Conservation (phyloP, 192 early-diverging fungal species). For the Podila minutissima region DNA sequence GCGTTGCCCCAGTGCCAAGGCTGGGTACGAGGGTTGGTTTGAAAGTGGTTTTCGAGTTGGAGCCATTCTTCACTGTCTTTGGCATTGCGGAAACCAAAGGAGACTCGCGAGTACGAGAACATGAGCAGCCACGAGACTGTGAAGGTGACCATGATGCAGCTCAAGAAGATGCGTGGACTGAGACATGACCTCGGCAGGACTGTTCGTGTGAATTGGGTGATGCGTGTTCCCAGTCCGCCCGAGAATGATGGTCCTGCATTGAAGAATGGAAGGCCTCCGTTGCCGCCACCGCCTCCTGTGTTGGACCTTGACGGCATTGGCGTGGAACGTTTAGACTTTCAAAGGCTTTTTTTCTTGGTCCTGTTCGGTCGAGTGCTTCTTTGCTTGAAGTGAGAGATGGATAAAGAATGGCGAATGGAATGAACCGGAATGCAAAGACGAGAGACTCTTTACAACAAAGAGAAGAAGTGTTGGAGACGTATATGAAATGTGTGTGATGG, state of each 20-base stretch:
- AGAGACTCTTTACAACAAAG: no score
- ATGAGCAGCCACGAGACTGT: slow-evolving; percentile 29
- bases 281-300: slow-evolving; percentile 11
- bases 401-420: no score
- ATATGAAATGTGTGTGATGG: no score
- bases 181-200: slow-evolving; percentile 38
- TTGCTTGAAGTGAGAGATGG: no score
- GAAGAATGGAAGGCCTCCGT: slow-evolving; percentile 25
- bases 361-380: no score
- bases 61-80: slow-evolving; percentile 36
- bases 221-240: neutral
- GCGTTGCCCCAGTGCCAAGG: slow-evolving; percentile 25
- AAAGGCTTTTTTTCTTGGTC: no score
- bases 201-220: slow-evolving; percentile 5
- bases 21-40: neutral
- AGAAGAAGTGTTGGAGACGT: no score
- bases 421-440: no score
- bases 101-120: slow-evolving; percentile 24
- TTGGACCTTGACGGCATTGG: neutral
- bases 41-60: slow-evolving; percentile 15
- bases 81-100: slow-evolving; percentile 4
- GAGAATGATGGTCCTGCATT: slow-evolving; percentile 2
- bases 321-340: neutral
- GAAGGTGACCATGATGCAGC: slow-evolving; percentile 35
- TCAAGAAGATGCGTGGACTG: slow-evolving; percentile 43